Evolutionary conservation across 331 rosid species (phyloP).

Genomic region (Erythrophleum ivorense): DNA sequence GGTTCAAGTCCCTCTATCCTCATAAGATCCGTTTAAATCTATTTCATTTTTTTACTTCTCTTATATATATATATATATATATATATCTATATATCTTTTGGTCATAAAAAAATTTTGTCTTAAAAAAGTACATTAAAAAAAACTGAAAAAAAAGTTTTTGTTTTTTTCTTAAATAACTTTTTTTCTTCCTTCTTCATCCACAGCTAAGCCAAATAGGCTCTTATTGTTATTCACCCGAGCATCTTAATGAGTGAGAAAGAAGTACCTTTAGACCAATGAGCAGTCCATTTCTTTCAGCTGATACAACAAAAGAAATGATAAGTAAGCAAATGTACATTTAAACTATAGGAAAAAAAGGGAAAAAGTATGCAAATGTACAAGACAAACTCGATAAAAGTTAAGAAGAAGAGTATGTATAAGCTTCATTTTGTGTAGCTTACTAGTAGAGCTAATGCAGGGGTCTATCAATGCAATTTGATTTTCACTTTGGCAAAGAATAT

Average conservation of each 20-base stretch:
- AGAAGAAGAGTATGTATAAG: background rate
- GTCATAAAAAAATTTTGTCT: background rate
- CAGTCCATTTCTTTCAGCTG: conserved; percentile 59
- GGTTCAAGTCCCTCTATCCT: too few relatives aligned
- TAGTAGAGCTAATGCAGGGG: conserved; percentile 40
- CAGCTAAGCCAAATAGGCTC: background rate
- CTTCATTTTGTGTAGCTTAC: conserved; percentile 43
- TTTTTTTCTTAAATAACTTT: background rate
- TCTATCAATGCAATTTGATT: conserved; percentile 47
- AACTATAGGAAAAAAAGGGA: background rate
- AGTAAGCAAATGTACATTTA: background rate
- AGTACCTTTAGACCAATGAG: conserved; percentile 72
- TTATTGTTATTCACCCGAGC: background rate
- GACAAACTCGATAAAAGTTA: conserved; percentile 4
- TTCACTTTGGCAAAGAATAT: conserved; percentile 37
- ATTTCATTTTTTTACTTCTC: too few relatives aligned
- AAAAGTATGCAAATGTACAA: background rate
- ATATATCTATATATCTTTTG: too few relatives aligned
- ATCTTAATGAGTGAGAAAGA: conserved; percentile 21
- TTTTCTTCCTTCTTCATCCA: background rate
- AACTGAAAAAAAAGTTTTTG: background rate
- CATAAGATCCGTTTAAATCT: too few relatives aligned
- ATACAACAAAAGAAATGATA: conserved; percentile 22
- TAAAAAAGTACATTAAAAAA: background rate
- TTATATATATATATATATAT: too few relatives aligned